Base-by-base conservation (phyloP, 169 alveolate genomes). In the Eimeria tenella region DNA sequence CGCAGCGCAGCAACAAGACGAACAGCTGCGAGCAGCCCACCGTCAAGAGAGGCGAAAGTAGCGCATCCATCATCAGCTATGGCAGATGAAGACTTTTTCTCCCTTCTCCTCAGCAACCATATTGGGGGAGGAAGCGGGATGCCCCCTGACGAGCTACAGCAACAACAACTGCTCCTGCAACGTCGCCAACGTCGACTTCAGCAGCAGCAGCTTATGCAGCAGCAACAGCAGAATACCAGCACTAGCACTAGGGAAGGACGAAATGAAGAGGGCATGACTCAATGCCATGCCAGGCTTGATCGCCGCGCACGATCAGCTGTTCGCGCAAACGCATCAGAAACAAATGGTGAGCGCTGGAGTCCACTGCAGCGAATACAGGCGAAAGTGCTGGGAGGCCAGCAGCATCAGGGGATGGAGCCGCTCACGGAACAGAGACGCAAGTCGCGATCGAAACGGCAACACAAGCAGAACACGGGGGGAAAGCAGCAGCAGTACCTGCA, bases 91-190 rank as follows among this genome's bases (percentile, higher is more conserved):
- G 90, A 83, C 60, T 83, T 83, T 42, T 83, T 83, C 65, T 50
- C 77, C n/a, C 62, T 83, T 21, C 90, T 83, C 21, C 90, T 83
- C 90, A 83, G 77, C 90, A 83, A 83, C 90, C 90, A 83, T 5
- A 83, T 83, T 58, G 90, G 90, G 13, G 90, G 90, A 58, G 90
- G 90, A 5, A 60, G 90, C 49, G 73, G 42, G 31, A 83, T 83
- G 90, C 90, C 90, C 15, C 77, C 75, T 58, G 90, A 83, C 62
- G 90, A 83, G 75, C 79, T 23, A 15, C 50, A 31, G 63, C 60
- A 83, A 31, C 75, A 60, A 31, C 77, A 31, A 42, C 58, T 1
- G 79, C 42, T 56, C 49, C 50, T n/a, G 0, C 79, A 31, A 42
- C 53, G 71, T 19, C 88, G 52, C 6, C 88, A 79, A 4, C 68